Conservation (phyloP, 192 early-diverging fungal species). For the Linnemannia zychae region DNA sequence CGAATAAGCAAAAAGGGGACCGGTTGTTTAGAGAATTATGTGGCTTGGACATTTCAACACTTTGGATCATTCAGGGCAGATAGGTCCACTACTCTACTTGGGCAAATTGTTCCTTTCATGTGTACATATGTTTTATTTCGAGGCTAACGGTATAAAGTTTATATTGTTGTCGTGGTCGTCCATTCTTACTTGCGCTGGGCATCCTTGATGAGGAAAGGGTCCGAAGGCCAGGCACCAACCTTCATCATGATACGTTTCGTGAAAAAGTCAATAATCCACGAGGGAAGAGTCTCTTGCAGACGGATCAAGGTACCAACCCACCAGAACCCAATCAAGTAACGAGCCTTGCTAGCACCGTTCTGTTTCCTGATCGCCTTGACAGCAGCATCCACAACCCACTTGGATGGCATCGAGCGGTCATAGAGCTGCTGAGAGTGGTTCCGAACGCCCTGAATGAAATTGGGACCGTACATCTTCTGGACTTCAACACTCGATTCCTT, state of each 20-base stretch:
- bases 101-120: not conserved
- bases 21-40: not conserved
- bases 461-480: slow-evolving; percentile 45
- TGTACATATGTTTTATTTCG: no score
- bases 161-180: no score
- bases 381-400: slow-evolving; percentile 50
- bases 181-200: slow-evolving; percentile 6
- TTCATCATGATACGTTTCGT: slow-evolving; percentile 40
- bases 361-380: slow-evolving; percentile 50
- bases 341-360: slow-evolving; percentile 29
- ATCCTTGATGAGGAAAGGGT: slow-evolving; percentile 48
- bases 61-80: not conserved
- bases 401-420: slow-evolving; percentile 49
- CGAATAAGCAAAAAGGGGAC: not conserved
- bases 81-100: not conserved
- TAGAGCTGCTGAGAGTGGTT: slow-evolving; percentile 22
- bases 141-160: no score
- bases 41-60: not conserved
- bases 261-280: slow-evolving; percentile 49
- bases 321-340: slow-evolving; percentile 49
- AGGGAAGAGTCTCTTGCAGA: slow-evolving; percentile 34
- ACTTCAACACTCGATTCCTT: slow-evolving; percentile 13
- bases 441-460: slow-evolving; percentile 29
- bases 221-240: slow-evolving; percentile 39
- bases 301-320: slow-evolving; percentile 46